A percentile compares a stretch with the other conserved stretches of the same genome.
Evolutionary conservation across 2,329 filamentous ascomycete species (phyloP).

Genomic region (Aspergillus sp.): DNA sequence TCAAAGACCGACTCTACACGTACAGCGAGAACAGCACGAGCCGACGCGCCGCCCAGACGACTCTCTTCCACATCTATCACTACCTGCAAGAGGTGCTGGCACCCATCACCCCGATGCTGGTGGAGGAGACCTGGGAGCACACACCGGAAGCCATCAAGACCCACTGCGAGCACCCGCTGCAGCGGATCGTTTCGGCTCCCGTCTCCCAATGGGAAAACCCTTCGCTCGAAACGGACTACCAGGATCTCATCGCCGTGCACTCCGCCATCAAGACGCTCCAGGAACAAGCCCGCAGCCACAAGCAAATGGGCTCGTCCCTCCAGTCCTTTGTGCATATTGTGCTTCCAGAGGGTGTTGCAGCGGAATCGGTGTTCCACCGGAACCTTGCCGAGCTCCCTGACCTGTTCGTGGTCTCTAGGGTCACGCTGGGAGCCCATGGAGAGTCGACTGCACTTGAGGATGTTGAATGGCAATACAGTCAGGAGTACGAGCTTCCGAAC

Average conservation of each 20-base stretch:
- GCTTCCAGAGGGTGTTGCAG: constrained; percentile 19
- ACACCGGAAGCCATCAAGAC: constrained; percentile 64
- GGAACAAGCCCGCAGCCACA: constrained; percentile 69
- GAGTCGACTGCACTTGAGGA: constrained; percentile 26
- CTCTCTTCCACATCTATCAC: constrained; percentile 62
- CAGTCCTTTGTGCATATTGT: constrained; percentile 65
- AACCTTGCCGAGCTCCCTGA: constrained; percentile 53
- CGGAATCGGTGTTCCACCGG: constrained; percentile 26
- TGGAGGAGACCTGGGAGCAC: constrained; percentile 85
- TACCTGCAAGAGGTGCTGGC: constrained; percentile 76
- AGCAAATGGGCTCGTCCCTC: constrained; percentile 75
- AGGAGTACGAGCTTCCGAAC: constrained; percentile 38
- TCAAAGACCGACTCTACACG: constrained; percentile 91
- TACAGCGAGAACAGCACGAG: constrained; percentile 66
- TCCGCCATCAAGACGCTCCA: constrained; percentile 71
- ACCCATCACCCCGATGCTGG: constrained; percentile 76
- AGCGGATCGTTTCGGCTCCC: constrained; percentile 34
- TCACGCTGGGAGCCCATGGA: constrained; percentile 48
- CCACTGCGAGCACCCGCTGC: constrained; percentile 46
- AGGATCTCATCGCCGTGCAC: constrained; percentile 51
- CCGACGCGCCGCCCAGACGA: constrained; percentile 55
- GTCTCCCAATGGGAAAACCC: constrained; percentile 39
- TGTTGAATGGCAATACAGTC: constrained; percentile 44
- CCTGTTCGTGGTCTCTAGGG: constrained; percentile 69
- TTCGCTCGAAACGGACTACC: constrained; percentile 49